Base-by-base conservation (phyloP, 176 grass and related monocot genomes). In the Rhipidocladum racemiflorum region DNA sequence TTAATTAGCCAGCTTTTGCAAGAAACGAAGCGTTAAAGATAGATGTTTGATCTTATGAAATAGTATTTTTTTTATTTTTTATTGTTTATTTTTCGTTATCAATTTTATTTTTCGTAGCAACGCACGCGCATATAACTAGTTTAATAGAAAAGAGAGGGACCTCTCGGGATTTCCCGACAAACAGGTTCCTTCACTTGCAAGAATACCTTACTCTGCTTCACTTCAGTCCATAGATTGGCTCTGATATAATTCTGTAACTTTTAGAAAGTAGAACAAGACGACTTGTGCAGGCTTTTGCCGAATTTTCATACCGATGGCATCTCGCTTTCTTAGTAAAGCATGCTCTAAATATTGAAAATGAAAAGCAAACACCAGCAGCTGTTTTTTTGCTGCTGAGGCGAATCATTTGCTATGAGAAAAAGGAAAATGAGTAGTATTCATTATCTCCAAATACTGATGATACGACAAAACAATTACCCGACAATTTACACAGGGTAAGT, bases 181-280 rank as follows among this genome's bases (percentile, higher is more conserved):
- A 23, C 13, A 64, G 56, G 44, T 72, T 79, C 42, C 84, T 86
- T 80, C 76, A 45, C 17, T 45, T 86, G 68, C 84, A 86, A 80
- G 84, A 7, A 45, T 86, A 27, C 67, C 45, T 43, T 65, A 23
- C 15, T 5, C 21, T 65, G 17, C 61, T 77, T 39, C 17, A 55
- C 2, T 77, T 39, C 17, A 55, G 20, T 32, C 65, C 34, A 39
- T 15, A 16, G 2, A 49, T 8, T 6, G 7, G 25, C 10, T 30
- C 39, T 6, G 13, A 24, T 28, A 48, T 71, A 50, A 30, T 29
- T 71, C 25, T 29, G 5, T 0, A 46, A 48, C 9, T 24, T n/a
- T 25, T 28, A 23, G 7, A 57, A 57, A 18, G 2, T 6, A 14
- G 0, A 9, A 32, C 6, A 67, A 63, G 5, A 45, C n/a, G 9